phyloP scores from a whole-genome alignment of 2,329 filamentous ascomycete genomes.

The Penicillium sp. region DNA sequence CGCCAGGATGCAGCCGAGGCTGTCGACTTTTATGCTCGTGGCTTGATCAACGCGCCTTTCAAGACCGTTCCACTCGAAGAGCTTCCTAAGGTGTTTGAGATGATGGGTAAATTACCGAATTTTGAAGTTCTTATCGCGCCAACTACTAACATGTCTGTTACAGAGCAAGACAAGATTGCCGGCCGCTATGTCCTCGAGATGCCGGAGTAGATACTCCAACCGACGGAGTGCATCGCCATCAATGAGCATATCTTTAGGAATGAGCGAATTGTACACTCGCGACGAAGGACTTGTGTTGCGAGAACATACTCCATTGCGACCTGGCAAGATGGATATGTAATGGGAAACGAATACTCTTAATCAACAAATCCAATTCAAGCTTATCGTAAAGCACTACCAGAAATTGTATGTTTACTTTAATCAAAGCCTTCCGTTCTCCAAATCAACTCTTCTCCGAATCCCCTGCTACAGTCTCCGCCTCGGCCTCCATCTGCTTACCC shows the following conservation, averaged over 20 bases:
- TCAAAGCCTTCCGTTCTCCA: neutral
- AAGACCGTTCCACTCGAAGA: constrained; percentile 82
- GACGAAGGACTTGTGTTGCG: neutral
- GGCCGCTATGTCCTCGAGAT: constrained; percentile 49
- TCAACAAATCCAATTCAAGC: neutral
- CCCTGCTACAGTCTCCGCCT: neutral
- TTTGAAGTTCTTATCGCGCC: neutral
- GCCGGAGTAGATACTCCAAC: constrained; percentile 32
- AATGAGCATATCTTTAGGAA: neutral
- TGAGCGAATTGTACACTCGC: neutral
- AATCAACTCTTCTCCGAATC: neutral
- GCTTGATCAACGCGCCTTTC: constrained; percentile 83
- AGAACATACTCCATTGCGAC: neutral
- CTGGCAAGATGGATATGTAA: neutral
- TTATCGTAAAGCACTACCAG: neutral
- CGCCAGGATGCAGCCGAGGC: constrained; percentile 85
- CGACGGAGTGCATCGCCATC: neutral
- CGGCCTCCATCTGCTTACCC: constrained; percentile 13
- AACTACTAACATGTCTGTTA: constrained; percentile 20
- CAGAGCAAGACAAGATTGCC: constrained; percentile 44
- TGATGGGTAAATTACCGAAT: constrained; percentile 55
- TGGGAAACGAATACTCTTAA: constrained; percentile 7
- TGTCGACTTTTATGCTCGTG: constrained; percentile 82
- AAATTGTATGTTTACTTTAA: too few relatives aligned
- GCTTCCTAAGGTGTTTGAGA: constrained; percentile 75